Evolutionary conservation across 805 yeast species (phyloP), one percentile per base, ranked within the genome.

Genomic region (Candida maris): DNA sequence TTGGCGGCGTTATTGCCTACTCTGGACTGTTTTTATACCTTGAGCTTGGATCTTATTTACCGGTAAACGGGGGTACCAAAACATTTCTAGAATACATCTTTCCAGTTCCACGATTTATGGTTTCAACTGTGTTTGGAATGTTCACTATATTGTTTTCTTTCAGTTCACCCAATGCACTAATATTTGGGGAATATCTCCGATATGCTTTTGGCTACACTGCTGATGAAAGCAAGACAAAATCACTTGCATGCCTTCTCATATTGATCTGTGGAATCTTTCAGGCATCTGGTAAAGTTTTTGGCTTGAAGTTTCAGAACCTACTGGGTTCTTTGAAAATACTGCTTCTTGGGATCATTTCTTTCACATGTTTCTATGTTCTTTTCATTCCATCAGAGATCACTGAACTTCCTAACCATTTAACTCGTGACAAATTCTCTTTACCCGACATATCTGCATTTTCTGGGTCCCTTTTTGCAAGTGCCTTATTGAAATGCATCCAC

Each of bases 51-150:
- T 72, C 82, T 3, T 67, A 77, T 53, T 61, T 79, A n/a, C 86
- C 86, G 0, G 64, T 80, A 37, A 76, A 77, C 39, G 87, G 88
- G 4, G 87, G 86, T 0, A 71, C 80, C 5, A 81, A 81, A 49
- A 76, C 73, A 14, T 81, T 80, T 42, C 54, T 81, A 37, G 86
- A 80, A 47, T 73, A 68, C 42, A 72, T 79, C 9, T 81, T 77
- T 50, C 71, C 71, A 12, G 65, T 54, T 34, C 87, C 87, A 0
- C 59, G 57, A 31, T 57, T 71, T 48, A 44, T 71, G 35, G 59
- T 67, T 3, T 62, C 70, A 14, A 70, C 67, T 14, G 58, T 64
- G 2, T 62, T 65, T 37, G 67, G 67, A 40, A 35, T 68, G 1
- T 70, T 65, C 45, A 64, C 71, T 1, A 70, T 69, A 16, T 52